Evolutionary conservation across 176 grass and related monocot genomes (phyloP).

Genomic region (Dactylis glomerata): DNA sequence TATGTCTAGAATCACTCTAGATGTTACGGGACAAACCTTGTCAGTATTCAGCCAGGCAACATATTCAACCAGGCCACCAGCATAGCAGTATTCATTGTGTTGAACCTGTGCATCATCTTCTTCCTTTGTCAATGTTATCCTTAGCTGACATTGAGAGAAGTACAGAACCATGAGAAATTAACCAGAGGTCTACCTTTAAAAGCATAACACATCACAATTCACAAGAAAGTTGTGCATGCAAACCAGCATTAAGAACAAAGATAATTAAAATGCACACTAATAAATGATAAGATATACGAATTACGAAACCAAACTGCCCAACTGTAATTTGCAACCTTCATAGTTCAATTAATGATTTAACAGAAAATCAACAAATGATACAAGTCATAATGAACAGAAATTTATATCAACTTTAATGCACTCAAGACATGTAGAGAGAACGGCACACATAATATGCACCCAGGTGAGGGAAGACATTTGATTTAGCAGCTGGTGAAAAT

Average conservation of each 20-base stretch:
- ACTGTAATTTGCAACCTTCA: neutral
- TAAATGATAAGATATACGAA: constrained; percentile 21
- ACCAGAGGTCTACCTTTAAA: constrained; percentile 7
- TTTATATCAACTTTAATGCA: neutral
- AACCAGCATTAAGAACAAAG: constrained; percentile 8
- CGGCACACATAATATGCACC: neutral
- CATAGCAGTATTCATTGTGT: constrained; percentile 86
- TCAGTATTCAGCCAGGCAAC: constrained; percentile 95
- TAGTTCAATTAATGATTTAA: neutral
- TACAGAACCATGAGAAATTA: constrained; percentile 23
- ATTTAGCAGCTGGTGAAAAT: constrained; percentile 3
- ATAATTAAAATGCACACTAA: neutral
- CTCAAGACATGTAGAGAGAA: neutral
- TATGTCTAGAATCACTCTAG: neutral
- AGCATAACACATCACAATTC: constrained; percentile 5
- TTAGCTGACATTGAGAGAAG: constrained; percentile 54
- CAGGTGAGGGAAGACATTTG: neutral
- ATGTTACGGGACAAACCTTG: constrained; percentile 62
- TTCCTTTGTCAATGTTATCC: constrained; percentile 85
- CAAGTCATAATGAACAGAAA: neutral
- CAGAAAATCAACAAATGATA: neutral
- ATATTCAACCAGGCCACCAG: constrained; percentile 94
- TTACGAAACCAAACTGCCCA: constrained; percentile 2
- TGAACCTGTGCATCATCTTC: constrained; percentile 50
- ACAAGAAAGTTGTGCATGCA: neutral